These are phyloP conservation scores for Alternaria ethzedia DNA, from an alignment of 2,329 filamentous ascomycete genomes.

Conservation along the genomic window DNA sequence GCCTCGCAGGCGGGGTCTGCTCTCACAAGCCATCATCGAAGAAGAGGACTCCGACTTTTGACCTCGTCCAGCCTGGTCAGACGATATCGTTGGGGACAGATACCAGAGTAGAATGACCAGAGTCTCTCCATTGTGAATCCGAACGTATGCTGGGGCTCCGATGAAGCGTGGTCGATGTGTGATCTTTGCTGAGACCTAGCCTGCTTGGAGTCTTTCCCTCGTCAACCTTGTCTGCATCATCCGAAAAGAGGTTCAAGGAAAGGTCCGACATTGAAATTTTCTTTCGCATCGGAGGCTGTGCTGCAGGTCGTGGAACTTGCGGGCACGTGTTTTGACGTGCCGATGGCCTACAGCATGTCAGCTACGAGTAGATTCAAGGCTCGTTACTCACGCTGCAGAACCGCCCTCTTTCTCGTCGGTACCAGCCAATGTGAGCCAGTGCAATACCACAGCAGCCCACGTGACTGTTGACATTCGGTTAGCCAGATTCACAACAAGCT, in stretches of 20 bases:
- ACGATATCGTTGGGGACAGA: background rate
- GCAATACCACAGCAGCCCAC: slow-evolving; percentile 42
- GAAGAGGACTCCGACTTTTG: slow-evolving; percentile 67
- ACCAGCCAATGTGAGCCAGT: slow-evolving; percentile 45
- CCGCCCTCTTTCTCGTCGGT: slow-evolving; percentile 24
- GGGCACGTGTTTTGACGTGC: background rate
- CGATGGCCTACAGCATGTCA: background rate
- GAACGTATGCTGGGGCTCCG: background rate
- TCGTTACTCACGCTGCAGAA: slow-evolving; percentile 15
- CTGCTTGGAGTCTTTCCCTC: background rate
- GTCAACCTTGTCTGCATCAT: background rate
- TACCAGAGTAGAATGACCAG: slow-evolving; percentile 8
- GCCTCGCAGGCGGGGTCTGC: slow-evolving; percentile 54
- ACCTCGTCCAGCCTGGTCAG: slow-evolving; percentile 1
- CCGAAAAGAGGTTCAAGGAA: background rate
- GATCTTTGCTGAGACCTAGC: background rate
- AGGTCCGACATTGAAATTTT: background rate
- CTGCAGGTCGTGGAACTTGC: background rate
- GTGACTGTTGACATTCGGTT: slow-evolving; percentile 35
- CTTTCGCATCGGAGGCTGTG: background rate
- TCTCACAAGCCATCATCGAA: slow-evolving; percentile 73
- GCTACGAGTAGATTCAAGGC: background rate
- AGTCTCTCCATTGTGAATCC: slow-evolving; percentile 3
- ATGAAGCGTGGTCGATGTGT: background rate
- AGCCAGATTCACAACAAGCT: background rate